Conservation (phyloP, 2,329 filamentous ascomycete species). For the Cercospora zeina region DNA sequence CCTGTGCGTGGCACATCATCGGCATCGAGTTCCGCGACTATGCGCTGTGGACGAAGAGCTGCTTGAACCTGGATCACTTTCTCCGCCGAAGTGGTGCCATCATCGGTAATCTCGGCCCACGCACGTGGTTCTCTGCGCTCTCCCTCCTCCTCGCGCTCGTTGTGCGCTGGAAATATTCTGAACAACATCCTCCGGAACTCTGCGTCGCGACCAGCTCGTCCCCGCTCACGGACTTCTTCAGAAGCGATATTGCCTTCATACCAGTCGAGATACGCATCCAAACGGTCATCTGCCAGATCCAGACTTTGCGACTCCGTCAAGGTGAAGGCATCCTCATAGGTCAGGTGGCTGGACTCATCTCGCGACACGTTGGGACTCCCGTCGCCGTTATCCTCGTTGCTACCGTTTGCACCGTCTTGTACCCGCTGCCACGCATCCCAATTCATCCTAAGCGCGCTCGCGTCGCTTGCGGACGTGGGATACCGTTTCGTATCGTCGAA, state of each 20-base stretch:
- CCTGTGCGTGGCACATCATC: conserved; percentile 49
- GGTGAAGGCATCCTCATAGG: conserved; percentile 51
- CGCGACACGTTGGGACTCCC: conserved; percentile 1
- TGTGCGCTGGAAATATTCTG: conserved; percentile 44
- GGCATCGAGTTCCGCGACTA: conserved; percentile 41
- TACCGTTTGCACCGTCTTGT: conserved; percentile 18
- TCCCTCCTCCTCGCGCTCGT: conserved; percentile 6
- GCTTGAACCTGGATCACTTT: conserved; percentile 49
- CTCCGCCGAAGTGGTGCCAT: conserved; percentile 29
- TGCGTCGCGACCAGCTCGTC: conserved; percentile 37
- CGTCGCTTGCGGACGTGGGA: conserved; percentile 55
- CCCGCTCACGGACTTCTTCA: conserved; percentile 44
- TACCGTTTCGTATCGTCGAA: conserved; percentile 61
- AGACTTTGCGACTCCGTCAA: conserved; percentile 64
- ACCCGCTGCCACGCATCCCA: conserved; percentile 70
- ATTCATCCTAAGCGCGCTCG: conserved; percentile 62
- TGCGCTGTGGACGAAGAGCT: conserved; percentile 43
- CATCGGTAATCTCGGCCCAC: conserved; percentile 21
- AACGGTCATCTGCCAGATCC: conserved; percentile 59
- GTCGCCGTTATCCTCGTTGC: conserved; percentile 7
- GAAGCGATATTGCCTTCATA: conserved; percentile 67
- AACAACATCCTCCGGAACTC: conserved; percentile 47
- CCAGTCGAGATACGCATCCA: conserved; percentile 79
- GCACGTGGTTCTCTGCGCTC: conserved; percentile 14
- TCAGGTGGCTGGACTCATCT: conserved; percentile 25